Evolutionary conservation across 2,329 filamentous ascomycete species (phyloP).

Genomic region (Neurospora crassa): DNA sequence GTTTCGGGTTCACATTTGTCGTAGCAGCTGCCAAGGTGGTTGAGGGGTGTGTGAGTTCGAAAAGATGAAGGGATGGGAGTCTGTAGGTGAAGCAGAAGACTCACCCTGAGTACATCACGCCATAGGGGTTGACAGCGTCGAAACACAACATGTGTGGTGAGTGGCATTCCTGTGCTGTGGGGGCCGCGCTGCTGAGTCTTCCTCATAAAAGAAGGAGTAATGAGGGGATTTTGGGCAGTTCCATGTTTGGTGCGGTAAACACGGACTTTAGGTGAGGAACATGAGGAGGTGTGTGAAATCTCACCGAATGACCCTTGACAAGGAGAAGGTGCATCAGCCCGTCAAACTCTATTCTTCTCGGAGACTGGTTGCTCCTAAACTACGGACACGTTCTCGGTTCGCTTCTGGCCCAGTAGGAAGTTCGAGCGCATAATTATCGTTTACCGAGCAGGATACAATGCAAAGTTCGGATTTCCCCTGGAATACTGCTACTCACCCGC

Average conservation of each 20-base stretch:
- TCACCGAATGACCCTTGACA: background rate
- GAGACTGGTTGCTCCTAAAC: background rate
- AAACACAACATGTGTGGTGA: slow-evolving; percentile 2
- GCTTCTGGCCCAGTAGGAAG: background rate
- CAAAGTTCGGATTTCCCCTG: background rate
- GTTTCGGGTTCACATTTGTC: slow-evolving; percentile 2
- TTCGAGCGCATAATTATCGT: background rate
- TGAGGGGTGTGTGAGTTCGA: background rate
- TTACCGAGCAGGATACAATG: background rate
- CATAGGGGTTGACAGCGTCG: slow-evolving; percentile 6
- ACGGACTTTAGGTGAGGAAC: background rate
- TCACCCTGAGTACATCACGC: slow-evolving; percentile 9
- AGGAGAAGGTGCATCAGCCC: background rate
- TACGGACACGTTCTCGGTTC: background rate
- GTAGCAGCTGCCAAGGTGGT: background rate
- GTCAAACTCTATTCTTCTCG: background rate
- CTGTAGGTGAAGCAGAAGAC: background rate
- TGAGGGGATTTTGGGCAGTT: background rate
- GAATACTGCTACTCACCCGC: background rate
- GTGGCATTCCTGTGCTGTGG: background rate
- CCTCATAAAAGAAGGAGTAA: background rate
- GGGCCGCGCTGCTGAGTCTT: background rate
- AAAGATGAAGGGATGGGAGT: background rate
- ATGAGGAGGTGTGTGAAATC: background rate
- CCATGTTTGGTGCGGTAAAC: background rate